Conservation (phyloP, 1,284 basidiomycete genomes). For the Cutaneotrichosporon curvatum region DNA sequence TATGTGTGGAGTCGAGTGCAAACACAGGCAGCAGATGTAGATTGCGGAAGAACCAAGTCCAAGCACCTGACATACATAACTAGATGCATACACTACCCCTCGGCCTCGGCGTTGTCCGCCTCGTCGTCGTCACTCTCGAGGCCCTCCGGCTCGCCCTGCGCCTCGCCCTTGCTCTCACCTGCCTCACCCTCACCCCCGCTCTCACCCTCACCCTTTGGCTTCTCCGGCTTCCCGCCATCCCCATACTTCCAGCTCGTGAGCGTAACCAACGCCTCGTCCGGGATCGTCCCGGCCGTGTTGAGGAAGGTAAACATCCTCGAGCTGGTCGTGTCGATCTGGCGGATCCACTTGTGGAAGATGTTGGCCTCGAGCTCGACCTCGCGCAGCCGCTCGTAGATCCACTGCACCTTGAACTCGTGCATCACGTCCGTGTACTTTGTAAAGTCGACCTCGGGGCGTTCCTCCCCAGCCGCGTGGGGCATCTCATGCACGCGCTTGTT, state of each 20-base stretch:
- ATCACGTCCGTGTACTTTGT: conserved; percentile 59
- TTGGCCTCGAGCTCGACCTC: conserved; percentile 70
- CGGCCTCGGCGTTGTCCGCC: conserved; percentile 59
- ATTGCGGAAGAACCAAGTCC: too few relatives aligned
- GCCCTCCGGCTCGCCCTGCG: conserved; percentile 48
- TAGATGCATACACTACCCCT: conserved; percentile 53
- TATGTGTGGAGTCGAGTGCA: too few relatives aligned
- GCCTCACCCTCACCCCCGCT: conserved; percentile 51
- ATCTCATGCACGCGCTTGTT: conserved; percentile 49
- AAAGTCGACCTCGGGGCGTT: conserved; percentile 57
- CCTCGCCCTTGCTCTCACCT: conserved; percentile 51
- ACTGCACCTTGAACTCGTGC: conserved; percentile 69
- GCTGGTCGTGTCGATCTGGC: conserved; percentile 35
- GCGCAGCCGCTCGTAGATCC: conserved; percentile 78
- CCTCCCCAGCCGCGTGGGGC: conserved; percentile 10
- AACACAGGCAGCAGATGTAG: not conserved
- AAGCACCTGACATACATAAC: too few relatives aligned
- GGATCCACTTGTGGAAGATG: conserved; percentile 51
- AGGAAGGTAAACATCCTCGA: conserved; percentile 28
- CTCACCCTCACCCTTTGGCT: conserved; percentile 52
- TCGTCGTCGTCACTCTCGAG: conserved; percentile 55
- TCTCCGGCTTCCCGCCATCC: conserved; percentile 55
- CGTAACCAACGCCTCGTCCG: conserved; percentile 56
- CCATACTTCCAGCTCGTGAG: conserved; percentile 51
- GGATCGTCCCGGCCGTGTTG: conserved; percentile 59